Base-by-base conservation (phyloP, 2,329 filamentous ascomycete genomes). In the Aspergillus terreus region DNA sequence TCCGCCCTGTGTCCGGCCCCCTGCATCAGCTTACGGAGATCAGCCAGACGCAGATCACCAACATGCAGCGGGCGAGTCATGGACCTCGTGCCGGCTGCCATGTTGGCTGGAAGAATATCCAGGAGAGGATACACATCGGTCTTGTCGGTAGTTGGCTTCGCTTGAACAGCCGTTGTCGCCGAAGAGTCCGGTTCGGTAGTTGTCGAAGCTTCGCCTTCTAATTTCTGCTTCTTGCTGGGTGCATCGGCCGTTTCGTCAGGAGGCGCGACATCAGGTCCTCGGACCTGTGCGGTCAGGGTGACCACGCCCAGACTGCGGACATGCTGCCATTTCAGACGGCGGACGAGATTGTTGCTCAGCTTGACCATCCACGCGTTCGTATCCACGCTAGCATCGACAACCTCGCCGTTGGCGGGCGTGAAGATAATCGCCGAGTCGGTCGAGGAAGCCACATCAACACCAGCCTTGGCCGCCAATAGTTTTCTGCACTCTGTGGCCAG, bases 351-450 rank as follows among this genome's bases (percentile, higher is more conserved):
- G 60, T 92, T 89, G 45, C 90, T 91, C 15, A 99, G 80, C 71
- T 92, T 95, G 54, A 99, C 88, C 21, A 89, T 86, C 94, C 95
- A 99, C 4, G 94, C 92, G 67, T 97, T 96, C 4, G 92, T 97
- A 68, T 99, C 94, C 40, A 97, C 92, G 64, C 92, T 96, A 11
- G 92, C 94, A 69, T 99, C 86, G 40, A 99, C 80, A 12, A 79
- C 76, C 32, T 81, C 77, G 21, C 91, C 91, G n/a, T 89, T 77
- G 9, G 76, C 71, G 1, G 94, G 94, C 0, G 90, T 91, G 66
- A 92, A 92, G 4, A 99, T 89, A 57, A 92, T 85, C 33, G 84
- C 80, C 72, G 72, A 41, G 68, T 71, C 63, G n/a, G 73, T 73
- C 30, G 86, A 74, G 25, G 63, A 58, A n/a, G 17, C n/a, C 11